Conservation (phyloP, 345 rosid species). For the Rubroshorea leprosula region DNA sequence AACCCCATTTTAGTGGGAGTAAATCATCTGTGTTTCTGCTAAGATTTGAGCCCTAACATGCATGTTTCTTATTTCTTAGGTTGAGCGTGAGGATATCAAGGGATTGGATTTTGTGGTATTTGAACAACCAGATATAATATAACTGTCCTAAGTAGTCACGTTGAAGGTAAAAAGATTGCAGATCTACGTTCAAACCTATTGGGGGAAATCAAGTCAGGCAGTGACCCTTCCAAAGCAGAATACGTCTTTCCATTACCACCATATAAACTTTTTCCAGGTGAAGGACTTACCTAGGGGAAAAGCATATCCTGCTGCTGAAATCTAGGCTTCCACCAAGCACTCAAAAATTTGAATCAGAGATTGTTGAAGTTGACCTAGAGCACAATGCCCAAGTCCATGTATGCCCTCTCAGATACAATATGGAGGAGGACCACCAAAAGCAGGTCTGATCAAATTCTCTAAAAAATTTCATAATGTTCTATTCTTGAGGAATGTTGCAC, state of each 20-base stretch:
- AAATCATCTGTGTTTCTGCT: constrained; percentile 1
- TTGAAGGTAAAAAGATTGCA: constrained; percentile 51
- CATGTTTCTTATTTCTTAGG: constrained; percentile 32
- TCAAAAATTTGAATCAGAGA: constrained; percentile 62
- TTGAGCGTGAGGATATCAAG: constrained; percentile 56
- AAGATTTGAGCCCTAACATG: constrained; percentile 4
- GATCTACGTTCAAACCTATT: constrained; percentile 53
- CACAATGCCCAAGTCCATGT: constrained; percentile 53
- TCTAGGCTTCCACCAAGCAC: constrained; percentile 46
- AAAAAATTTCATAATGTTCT: no score
- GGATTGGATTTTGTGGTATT: constrained; percentile 80
- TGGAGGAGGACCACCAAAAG: constrained; percentile 64
- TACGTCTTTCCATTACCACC: constrained; percentile 71
- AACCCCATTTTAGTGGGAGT: not conserved
- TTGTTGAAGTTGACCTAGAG: constrained; percentile 71
- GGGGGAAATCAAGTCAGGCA: constrained; percentile 75
- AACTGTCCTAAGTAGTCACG: constrained; percentile 77
- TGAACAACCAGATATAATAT: constrained; percentile 73
- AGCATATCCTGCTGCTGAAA: constrained; percentile 68
- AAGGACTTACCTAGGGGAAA: constrained; percentile 74
- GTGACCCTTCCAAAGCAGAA: constrained; percentile 51
- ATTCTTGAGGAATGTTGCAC: no score
- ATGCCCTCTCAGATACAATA: constrained; percentile 56
- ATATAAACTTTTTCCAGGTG: constrained; percentile 91
- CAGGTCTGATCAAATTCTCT: constrained; percentile 39